Evolutionary conservation across 306 rosid species (phyloP), one percentile per base, ranked within the genome.

Genomic region (Sindora glabra): DNA sequence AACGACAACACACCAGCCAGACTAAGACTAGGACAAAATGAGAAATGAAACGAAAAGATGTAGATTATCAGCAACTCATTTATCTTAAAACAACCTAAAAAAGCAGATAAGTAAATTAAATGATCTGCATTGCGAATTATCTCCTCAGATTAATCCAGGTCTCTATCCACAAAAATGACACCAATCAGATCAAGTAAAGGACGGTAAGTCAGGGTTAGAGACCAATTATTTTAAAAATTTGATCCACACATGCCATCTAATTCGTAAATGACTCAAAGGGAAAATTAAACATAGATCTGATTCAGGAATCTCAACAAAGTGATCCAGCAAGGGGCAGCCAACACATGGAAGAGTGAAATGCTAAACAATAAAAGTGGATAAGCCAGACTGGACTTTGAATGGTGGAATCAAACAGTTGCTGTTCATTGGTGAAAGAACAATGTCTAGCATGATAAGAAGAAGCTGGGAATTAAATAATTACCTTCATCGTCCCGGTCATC

Each of bases 401-500:
- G 49, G 8, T 3, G 51, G 33, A 17, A 55, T 12, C 2, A 50
- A 41, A n/a, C 23, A 46, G 8, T 9, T 48, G 19, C 1, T n/a
- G 42, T 41, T 29, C 38, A 57, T 53, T 5, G 48, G 36, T n/a
- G 56, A 24, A 46, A 17, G 44, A 59, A 6, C 34, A 21, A 46
- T 46, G 53, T 33, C 21, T 37, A 61, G 53, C 14, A 2, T 1
- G 55, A 11, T n/a, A n/a, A n/a, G n/a, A n/a, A n/a, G n/a, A n/a
- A n/a, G n/a, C n/a, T n/a, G n/a, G n/a, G n/a, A n/a, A n/a, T n/a
- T n/a, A n/a, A n/a, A n/a, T n/a, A n/a, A 59, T 42, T 54, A 94
- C 99, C 94, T 89, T 94, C 99, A 42, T 94, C 99, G 74, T 92
- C 97, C 14, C 92, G 96, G 83, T 92, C 99, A 79, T 92, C 97